Evolutionary conservation across 768 basidiomycete species (phyloP), one percentile per base, ranked within the genome.

Genomic region (Xerocomus brunneocitrinus): DNA sequence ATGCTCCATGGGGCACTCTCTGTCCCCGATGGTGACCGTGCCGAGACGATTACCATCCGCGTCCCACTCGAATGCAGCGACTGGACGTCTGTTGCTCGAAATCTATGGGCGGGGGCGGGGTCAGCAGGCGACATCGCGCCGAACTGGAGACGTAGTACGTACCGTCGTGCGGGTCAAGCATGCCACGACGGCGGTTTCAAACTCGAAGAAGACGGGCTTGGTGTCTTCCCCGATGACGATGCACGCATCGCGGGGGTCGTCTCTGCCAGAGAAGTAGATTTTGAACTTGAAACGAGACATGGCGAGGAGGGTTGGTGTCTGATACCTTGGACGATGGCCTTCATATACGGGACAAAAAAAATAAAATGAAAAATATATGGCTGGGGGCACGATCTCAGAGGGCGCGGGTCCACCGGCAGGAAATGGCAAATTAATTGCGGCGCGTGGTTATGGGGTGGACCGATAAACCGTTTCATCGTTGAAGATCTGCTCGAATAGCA

Each of bases 241-340:
- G 64, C 82, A 85, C 53, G 74, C 76, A 52, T 79, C 62, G 50
- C 85, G 80, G 42, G 86, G 85, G 71, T 89, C 79, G 67, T 84
- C 82, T 63, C 74, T 73, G 51, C 85, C 83, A 44, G 84, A 84
- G 75, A 88, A 89, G 71, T 79, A 87, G 32, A 89, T 69, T 63
- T 79, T 71, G 67, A 76, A 84, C 54, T 76, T 72, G 54, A 74
- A 71, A 40, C 45, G 10, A 45, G 64, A 66, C 74, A 73, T 70
- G 39, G 38, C 10, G 9, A 39, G 49, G 54, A 34, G 49, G 31
- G 36, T 12, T 50, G 49, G 32, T 42, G 52, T 47, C 45, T 34
- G 8, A 14, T 40, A 10, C 13, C 39, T 45, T 40, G 40, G n/a
- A 16, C 39, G 31, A 28, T 40, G 62, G 50, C 47, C 63, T 62